Evolutionary conservation across 2,329 filamentous ascomycete species (phyloP).

Genomic region (Myriangium duriaei): DNA sequence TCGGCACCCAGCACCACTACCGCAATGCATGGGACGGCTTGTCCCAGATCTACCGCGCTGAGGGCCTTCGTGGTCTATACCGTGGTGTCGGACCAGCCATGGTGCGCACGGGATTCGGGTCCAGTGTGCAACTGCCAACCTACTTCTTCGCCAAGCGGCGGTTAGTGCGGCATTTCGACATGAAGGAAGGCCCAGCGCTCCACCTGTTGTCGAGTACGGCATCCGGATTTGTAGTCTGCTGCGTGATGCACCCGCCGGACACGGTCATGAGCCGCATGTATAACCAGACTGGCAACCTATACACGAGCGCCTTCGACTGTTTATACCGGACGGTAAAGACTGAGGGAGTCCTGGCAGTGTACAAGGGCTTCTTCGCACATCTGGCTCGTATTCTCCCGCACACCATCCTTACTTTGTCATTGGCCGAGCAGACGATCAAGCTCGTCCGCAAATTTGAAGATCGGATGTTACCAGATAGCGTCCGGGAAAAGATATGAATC

Average conservation of each 20-base stretch:
- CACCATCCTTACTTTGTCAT: conserved; percentile 80
- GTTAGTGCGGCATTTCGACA: conserved; percentile 66
- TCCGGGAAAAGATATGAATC: conserved; percentile 18
- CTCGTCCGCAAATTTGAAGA: conserved; percentile 69
- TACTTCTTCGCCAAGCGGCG: conserved; percentile 95
- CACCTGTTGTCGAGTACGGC: conserved; percentile 80
- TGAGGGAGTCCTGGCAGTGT: conserved; percentile 83
- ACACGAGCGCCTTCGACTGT: conserved; percentile 85
- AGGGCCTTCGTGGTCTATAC: conserved; percentile 75
- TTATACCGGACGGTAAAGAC: conserved; percentile 80
- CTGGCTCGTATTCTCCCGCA: conserved; percentile 88
- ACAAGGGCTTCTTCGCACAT: conserved; percentile 96
- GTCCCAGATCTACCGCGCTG: conserved; percentile 60
- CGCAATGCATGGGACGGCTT: conserved; percentile 74
- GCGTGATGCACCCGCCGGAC: conserved; percentile 97
- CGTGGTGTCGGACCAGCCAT: conserved; percentile 85
- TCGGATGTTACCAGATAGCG: conserved; percentile 26
- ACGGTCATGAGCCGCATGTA: conserved; percentile 98
- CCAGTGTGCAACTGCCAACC: conserved; percentile 88
- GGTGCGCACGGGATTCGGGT: conserved; percentile 91
- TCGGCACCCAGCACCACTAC: conserved; percentile 94
- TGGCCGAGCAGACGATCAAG: conserved; percentile 97
- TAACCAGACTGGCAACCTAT: conserved; percentile 97
- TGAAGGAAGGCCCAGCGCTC: conserved; percentile 81
- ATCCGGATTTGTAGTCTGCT: conserved; percentile 92